Conservation (phyloP, 169 alveolate species). For the Perkinsus marinus region DNA sequence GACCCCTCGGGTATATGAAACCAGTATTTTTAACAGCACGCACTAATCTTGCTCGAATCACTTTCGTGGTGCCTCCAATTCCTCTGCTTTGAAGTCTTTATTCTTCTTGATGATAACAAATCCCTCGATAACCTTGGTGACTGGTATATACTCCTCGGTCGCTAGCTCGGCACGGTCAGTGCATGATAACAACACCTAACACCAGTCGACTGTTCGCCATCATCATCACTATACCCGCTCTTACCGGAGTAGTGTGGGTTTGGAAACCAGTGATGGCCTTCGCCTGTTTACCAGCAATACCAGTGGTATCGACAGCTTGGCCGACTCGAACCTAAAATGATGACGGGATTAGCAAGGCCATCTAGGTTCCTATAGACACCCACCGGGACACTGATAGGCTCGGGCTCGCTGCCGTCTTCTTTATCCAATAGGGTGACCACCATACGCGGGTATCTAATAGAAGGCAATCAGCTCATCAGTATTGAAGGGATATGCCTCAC, state of each 20-base stretch:
- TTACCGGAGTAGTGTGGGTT: conserved; percentile 96
- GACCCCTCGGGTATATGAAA: too few species aligned
- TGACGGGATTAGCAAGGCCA: not conserved
- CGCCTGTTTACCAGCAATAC: conserved; percentile 90
- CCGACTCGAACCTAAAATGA: conserved; percentile 73
- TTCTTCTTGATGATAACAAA: conserved; percentile 30
- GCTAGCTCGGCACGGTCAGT: not conserved
- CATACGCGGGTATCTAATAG: not conserved
- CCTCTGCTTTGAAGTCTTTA: conserved; percentile 18
- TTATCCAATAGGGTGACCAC: conserved; percentile 50
- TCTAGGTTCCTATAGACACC: conserved; percentile 40
- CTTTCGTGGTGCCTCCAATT: not conserved
- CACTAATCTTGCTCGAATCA: not conserved
- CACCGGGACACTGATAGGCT: conserved; percentile 66
- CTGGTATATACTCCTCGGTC: conserved; percentile 10
- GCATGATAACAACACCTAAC: conserved; percentile 33
- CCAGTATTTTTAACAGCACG: not conserved
- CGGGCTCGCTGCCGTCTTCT: conserved; percentile 42
- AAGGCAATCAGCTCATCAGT: not conserved
- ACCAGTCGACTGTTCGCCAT: conserved; percentile 83
- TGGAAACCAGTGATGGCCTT: conserved; percentile 95
- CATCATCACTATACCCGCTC: conserved; percentile 70
- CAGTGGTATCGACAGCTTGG: conserved; percentile 88
- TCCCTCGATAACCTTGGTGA: conserved; percentile 29
- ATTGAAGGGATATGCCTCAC: conserved; percentile 8